phyloP scores from a whole-genome alignment of 306 rosid species.

The Alnus rubra region DNA sequence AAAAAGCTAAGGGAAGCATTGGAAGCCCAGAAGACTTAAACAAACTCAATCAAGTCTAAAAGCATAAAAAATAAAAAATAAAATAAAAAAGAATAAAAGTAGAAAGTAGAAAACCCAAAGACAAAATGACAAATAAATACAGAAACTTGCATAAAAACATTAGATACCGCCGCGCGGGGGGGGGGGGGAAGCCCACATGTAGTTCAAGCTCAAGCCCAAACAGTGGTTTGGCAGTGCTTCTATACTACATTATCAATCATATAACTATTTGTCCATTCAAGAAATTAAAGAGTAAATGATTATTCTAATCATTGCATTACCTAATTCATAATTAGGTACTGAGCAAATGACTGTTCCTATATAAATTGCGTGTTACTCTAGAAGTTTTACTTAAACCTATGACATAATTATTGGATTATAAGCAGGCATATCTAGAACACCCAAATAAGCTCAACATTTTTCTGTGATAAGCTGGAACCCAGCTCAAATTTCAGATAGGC shows the following conservation, averaged over 20 bases:
- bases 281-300: constrained; percentile 11
- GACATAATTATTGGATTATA: background rate
- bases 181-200: background rate
- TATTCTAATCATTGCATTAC: background rate
- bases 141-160: background rate
- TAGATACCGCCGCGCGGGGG: background rate
- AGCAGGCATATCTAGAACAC: background rate
- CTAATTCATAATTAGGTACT: constrained; percentile 11
- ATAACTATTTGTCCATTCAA: background rate
- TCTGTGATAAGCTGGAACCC: no score
- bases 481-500: no score
- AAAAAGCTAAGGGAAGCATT: background rate
- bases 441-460: background rate
- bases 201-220: background rate
- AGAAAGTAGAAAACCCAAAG: background rate
- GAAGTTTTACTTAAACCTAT: background rate
- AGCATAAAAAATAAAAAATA: background rate
- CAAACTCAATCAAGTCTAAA: background rate
- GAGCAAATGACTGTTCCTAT: background rate
- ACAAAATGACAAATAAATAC: background rate
- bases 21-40: background rate
- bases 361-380: constrained; percentile 9
- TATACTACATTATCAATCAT: background rate
- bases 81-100: background rate
- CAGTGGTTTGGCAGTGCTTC: background rate